These are phyloP conservation scores for Lathyrus aphaca DNA, from an alignment of 306 rosid species.

Conservation along the genomic window DNA sequence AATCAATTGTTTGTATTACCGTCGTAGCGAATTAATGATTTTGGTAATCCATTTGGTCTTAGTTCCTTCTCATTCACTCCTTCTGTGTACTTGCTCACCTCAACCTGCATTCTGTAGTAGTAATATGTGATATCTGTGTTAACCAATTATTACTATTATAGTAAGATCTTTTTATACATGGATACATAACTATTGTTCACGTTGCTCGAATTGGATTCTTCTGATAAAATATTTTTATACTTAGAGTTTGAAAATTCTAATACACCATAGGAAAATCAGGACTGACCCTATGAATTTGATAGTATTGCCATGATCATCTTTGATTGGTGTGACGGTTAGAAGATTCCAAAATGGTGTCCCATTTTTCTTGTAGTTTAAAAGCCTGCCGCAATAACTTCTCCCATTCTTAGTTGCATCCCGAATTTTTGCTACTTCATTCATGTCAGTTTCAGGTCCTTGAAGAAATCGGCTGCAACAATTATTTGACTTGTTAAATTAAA, in stretches of 20 bases:
- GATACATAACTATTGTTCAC: not conserved
- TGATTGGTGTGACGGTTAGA: conserved; percentile 88
- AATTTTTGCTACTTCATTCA: conserved; percentile 73
- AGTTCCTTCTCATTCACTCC: conserved; percentile 72
- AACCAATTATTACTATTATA: conserved; percentile 3
- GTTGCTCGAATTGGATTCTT: not conserved
- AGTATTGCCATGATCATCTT: conserved; percentile 66
- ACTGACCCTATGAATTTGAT: conserved; percentile 89
- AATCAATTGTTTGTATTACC: conserved; percentile 49
- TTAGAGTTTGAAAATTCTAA: not conserved
- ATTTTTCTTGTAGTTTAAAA: conserved; percentile 90
- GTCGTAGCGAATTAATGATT: conserved; percentile 80
- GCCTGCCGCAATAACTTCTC: conserved; percentile 77
- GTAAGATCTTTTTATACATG: not conserved
- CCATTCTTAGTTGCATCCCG: conserved; percentile 76
- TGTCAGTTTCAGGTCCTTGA: conserved; percentile 89
- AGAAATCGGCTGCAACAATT: conserved; percentile 88
- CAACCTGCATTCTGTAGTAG: conserved; percentile 95
- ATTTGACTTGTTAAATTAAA: conserved; percentile 20
- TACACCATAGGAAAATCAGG: conserved; percentile 1
- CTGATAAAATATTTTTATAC: not conserved
- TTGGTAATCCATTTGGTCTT: conserved; percentile 81
- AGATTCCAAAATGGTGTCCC: conserved; percentile 97
- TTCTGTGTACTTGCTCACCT: conserved; percentile 92
- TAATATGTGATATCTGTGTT: conserved; percentile 28